Percentiles rank a stretch among this genome's conserved stretches.
Evolutionary conservation across 768 basidiomycete genomes (phyloP).

Genomic region (Phanerodontia chrysosporium): DNA sequence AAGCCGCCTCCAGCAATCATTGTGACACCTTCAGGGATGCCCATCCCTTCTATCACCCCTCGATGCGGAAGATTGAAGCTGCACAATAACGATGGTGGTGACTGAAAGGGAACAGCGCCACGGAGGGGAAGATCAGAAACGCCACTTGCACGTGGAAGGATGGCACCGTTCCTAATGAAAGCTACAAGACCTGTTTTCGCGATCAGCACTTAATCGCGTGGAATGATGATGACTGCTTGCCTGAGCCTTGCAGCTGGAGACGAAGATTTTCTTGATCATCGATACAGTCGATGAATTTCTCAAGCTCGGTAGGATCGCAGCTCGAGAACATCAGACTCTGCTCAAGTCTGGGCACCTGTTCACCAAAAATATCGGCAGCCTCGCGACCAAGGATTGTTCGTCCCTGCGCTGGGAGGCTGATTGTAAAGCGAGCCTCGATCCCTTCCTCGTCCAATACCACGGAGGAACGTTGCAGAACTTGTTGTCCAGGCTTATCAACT

Average conservation of each 20-base stretch:
- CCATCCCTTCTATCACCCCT: slow-evolving; percentile 15
- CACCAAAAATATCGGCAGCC: slow-evolving; percentile 4
- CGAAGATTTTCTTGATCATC: slow-evolving; percentile 14
- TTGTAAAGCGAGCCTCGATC: slow-evolving; percentile 14
- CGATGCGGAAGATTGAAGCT: slow-evolving; percentile 12
- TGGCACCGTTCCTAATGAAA: slow-evolving; percentile 16
- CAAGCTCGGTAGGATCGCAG: background rate
- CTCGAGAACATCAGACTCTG: slow-evolving; percentile 1
- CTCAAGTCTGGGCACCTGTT: slow-evolving; percentile 3
- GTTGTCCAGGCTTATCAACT: slow-evolving; percentile 15
- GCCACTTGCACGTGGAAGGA: slow-evolving; percentile 15
- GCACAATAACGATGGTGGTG: slow-evolving; percentile 8
- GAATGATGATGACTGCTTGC: background rate
- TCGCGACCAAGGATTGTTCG: slow-evolving; percentile 11
- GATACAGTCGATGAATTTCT: slow-evolving; percentile 11
- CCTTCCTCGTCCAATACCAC: slow-evolving; percentile 7
- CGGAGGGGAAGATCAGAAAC: slow-evolving; percentile 13
- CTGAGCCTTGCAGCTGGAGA: background rate
- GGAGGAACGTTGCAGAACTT: slow-evolving; percentile 14
- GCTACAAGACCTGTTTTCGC: slow-evolving; percentile 9
- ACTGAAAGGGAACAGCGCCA: slow-evolving; percentile 8
- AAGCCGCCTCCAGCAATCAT: slow-evolving; percentile 18
- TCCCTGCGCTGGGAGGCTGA: slow-evolving; percentile 12
- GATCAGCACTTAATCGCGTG: background rate
- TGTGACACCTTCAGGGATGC: slow-evolving; percentile 13